Evolutionary conservation across 495 filamentous ascomycete genomes (phyloP).

Genomic region (Trichocladium uniseriatum): DNA sequence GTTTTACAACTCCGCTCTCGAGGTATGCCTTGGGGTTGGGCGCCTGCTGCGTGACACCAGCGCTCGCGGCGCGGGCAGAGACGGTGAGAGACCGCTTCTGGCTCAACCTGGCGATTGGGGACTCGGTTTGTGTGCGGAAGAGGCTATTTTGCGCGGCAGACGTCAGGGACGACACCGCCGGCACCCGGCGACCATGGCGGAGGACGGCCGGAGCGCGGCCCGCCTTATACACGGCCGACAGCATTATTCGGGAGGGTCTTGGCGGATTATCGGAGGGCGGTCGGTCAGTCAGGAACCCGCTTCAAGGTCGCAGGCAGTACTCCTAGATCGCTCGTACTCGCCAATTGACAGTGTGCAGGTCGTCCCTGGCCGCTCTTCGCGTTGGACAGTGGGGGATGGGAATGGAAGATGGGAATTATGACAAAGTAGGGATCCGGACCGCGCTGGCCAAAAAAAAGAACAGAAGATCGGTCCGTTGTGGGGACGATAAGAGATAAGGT

Average conservation of each 20-base stretch:
- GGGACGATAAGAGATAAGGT: constrained; percentile 25
- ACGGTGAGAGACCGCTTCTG: constrained; percentile 36
- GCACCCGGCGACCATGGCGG: constrained; percentile 40
- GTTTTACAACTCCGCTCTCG: constrained; percentile 72
- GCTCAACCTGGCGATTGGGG: constrained; percentile 17
- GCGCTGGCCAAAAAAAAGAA: constrained; percentile 11
- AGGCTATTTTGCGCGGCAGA: constrained; percentile 23
- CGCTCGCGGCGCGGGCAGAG: constrained; percentile 25
- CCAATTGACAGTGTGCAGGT: constrained; percentile 19
- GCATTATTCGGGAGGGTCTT: constrained; percentile 18
- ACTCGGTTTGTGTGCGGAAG: constrained; percentile 25
- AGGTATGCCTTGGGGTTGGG: constrained; percentile 84
- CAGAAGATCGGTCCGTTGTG: constrained; percentile 11
- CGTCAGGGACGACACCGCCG: constrained; percentile 27
- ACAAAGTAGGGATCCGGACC: constrained; percentile 6
- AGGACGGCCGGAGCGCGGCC: constrained; percentile 41
- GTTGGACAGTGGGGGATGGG: constrained; percentile 2
- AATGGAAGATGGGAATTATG: constrained; percentile 11
- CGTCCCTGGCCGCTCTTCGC: constrained; percentile 8
- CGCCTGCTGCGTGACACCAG: constrained; percentile 46
- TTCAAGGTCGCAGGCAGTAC: constrained; percentile 10
- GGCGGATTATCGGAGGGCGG: constrained; percentile 4
- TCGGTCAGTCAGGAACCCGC: constrained; percentile 1
- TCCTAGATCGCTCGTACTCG: constrained; percentile 7
- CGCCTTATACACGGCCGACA: constrained; percentile 36